Evolutionary conservation across 2,329 filamentous ascomycete genomes (phyloP), one percentile per base, ranked within the genome.

Genomic region (Teratosphaeria nubilosa): DNA sequence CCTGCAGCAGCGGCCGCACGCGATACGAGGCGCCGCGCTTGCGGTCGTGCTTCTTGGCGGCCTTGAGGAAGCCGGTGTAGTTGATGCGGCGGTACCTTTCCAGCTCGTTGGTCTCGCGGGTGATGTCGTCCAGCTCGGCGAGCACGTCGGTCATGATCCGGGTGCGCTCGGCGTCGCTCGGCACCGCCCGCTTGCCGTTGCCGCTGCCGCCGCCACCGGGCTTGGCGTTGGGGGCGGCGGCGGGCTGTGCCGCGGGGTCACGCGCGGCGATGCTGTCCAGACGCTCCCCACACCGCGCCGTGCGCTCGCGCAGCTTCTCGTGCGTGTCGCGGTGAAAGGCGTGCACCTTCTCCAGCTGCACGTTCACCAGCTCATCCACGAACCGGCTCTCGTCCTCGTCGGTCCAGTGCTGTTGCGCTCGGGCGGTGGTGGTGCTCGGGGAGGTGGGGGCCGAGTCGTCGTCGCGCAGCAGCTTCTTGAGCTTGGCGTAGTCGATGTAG

Each of bases 41-140:
- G 65, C 94, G 88, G 75, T 99, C 94, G 75, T 99, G 94, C 77
- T 99, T 99, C 84, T 99, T 99, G 58, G 91, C 91, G 53, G 95
- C 95, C 80, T 99, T 99, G 70, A 96, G 82, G 75, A 97, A 96
- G 53, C 91, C 94, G 5, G 94, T 96, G 75, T 96, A 99, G 77
- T 99, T 99, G 77, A 96, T 86, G 63, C 87, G 88, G 74, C 90
- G 94, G 76, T 94, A 99, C 73, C 90, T 94, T 76, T 96, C 94
- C 65, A 99, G 82, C 78, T 95, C 89, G 72, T 87, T 92, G 69
- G 95, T 86, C 74, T 96, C 90, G 71, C 90, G 89, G 34, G 89
- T 94, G 74, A 97, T 94, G 56, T 77, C 76, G 73, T 97, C 92
- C 58, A 97, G 82, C 76, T 96, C 90, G 53, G 78, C 74, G 69